Percentiles rank a stretch among this genome's conserved stretches.
Conservation (phyloP, 345 rosid genomes). For the Moricandia moricandioides region DNA sequence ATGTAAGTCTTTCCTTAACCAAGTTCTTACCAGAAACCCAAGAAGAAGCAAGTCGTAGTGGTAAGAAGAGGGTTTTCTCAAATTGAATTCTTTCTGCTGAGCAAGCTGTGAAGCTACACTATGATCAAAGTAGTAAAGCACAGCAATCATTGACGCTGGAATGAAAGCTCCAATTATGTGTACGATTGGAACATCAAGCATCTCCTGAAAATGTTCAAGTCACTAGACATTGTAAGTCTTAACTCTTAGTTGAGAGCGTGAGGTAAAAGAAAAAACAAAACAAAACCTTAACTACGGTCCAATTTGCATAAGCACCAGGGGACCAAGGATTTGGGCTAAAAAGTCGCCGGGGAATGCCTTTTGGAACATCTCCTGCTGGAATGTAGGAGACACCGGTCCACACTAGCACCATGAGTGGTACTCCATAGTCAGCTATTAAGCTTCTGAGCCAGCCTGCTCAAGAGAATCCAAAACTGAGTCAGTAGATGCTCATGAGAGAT, state of each 20-base stretch:
- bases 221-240: not conserved
- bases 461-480: slow-evolving; percentile 22
- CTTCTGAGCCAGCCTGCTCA: slow-evolving; percentile 81
- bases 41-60: not conserved
- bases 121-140: not conserved
- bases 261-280: not conserved
- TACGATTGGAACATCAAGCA: not conserved
- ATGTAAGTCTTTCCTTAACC: not conserved
- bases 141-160: not conserved
- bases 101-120: not conserved
- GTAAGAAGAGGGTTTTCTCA: not conserved
- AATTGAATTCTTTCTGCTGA: not conserved
- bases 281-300: not conserved
- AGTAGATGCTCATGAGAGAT: slow-evolving; percentile 7
- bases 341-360: slow-evolving; percentile 49
- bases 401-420: slow-evolving; percentile 90
- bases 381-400: slow-evolving; percentile 93
- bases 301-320: not conserved
- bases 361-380: slow-evolving; percentile 68
- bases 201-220: not conserved
- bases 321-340: not conserved
- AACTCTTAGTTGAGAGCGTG: not conserved
- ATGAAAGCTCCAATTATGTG: not conserved
- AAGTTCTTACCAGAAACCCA: not conserved
- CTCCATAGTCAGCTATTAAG: slow-evolving; percentile 89